Base-by-base conservation (phyloP, 371 early-diverging fungal species). In the Mortierella sp. region DNA sequence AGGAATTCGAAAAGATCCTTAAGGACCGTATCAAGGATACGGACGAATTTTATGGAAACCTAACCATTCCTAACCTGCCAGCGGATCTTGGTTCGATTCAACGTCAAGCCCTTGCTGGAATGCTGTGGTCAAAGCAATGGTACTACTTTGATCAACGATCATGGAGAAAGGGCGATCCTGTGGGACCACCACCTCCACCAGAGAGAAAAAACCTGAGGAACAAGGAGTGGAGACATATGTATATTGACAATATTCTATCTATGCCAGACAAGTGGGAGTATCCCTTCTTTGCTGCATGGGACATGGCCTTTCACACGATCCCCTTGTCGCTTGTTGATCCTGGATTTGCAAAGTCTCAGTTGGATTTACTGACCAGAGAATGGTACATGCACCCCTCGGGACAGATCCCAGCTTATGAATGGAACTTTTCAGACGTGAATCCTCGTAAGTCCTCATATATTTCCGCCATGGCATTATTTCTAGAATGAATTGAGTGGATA, bases 371-470 rank as follows among this genome's bases (percentile, higher is more conserved):
- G 73, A 75, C 76, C n/a, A 61, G 81, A 24, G 81, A 80, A 62
- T 80, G 81, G 81, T 80, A 75, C 26, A 75, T 80, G 76, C 81
- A 80, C 28, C 81, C 81, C 0, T 75, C 75, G 18, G 81, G 81
- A 5, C 75, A 75, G 70, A 75, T 80, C 16, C 76, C 81, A 39
- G 81, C 81, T 5, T 80, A 87, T 52, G 87, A 87, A 43, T 87
- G 87, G 87, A 86, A 86, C 61, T 87, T 86, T 72, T 78, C 84
- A 12, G 87, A 87, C 54, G 86, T 86, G 47, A 87, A 87, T 66
- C 81, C 81, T 45, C 81, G 81, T 80, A 72, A 72, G 81, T 49
- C 35, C 4, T 12, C n/a, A 20, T 59, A 1, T 10, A 16, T 45
- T 40, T 35, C 49, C 5, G 18, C 37, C n/a, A 37, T 61, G 16